Conservation (phyloP, 208 protist genomes). For the Trypanosoma brucei region DNA sequence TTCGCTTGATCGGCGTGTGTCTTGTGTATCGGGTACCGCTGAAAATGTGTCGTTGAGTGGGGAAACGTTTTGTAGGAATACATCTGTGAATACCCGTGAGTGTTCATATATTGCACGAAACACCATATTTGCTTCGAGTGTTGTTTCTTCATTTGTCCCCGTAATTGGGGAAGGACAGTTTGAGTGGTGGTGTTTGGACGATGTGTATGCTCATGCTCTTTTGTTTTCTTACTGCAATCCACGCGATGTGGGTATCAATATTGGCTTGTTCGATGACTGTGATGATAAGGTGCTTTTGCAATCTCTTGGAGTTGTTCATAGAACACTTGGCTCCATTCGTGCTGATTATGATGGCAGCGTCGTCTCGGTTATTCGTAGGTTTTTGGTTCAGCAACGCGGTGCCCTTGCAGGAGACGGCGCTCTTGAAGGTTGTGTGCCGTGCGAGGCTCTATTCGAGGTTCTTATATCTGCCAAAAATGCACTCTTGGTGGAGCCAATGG, state of each 20-base stretch:
- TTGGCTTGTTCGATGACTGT: not conserved
- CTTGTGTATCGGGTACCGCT: too few relatives aligned
- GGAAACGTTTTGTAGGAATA: too few relatives aligned
- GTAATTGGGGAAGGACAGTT: not conserved
- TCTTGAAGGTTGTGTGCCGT: not conserved
- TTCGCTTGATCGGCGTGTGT: too few relatives aligned
- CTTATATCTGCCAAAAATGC: not conserved
- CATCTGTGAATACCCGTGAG: too few relatives aligned
- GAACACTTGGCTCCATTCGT: not conserved
- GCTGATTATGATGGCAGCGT: not conserved
- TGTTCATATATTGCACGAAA: too few relatives aligned
- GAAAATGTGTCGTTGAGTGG: too few relatives aligned
- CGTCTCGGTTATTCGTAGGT: not conserved
- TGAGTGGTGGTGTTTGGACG: not conserved
- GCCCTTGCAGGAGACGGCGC: not conserved
- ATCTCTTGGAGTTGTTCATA: not conserved
- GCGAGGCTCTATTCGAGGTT: slow-evolving; percentile 1
- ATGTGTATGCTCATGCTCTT: not conserved
- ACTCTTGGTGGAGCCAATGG: not conserved
- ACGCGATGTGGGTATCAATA: too few relatives aligned
- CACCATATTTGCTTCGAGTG: too few relatives aligned
- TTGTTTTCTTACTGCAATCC: not conserved
- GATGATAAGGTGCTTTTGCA: not conserved
- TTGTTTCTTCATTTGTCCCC: too few relatives aligned
- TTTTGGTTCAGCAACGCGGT: not conserved